Evolutionary conservation across 2,329 filamentous ascomycete genomes (phyloP), one percentile per base, ranked within the genome.

Genomic region (Arthrocladium fulminans): DNA sequence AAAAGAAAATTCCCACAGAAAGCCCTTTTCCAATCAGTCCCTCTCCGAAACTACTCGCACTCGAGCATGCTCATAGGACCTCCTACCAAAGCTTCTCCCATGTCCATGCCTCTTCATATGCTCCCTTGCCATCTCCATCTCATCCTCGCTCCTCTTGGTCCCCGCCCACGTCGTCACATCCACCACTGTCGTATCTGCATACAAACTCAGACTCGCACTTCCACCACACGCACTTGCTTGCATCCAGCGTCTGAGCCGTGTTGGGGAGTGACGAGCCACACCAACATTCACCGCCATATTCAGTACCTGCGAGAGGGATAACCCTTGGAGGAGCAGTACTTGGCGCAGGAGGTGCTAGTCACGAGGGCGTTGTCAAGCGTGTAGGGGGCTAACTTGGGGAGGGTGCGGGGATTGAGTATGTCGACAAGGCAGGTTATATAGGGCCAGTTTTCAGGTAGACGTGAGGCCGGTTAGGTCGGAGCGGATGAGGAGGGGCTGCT

Each of bases 221-320:
- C 74, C 77, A 52, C 77, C 77, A 45, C 77, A 80, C 52, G 41
- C 60, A 62, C 19, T 57, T 44, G 5, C 39, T 27, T 27, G 54
- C 55, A 19, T 52, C 45, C 10, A 54, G 35, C 25, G 37, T 13
- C 3, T 43, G 9, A 3, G 27, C 32, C 8, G 4, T 13, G 10
- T 7, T 23, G 4, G 32, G 46, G 32, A 51, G 40, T 13, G 52
- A 42, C 52, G 71, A 65, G 13, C 70, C 73, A 52, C 73, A 77
- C 57, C 70, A 74, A 61, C 73, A 76, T 52, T 69, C 65, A 19
- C 67, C 66, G 27, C 67, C 68, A 22, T 71, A 71, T 56, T 76
- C 72, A 15, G 73, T 74, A 20, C 73, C 73, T 0, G 74, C 73
- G 49, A 75, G 62, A n/a, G 32, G 62, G 54, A 53, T 65, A 75